Evolutionary conservation across 345 rosid species (phyloP), one percentile per base, ranked within the genome.

Genomic region (Corchorus capsularis): DNA sequence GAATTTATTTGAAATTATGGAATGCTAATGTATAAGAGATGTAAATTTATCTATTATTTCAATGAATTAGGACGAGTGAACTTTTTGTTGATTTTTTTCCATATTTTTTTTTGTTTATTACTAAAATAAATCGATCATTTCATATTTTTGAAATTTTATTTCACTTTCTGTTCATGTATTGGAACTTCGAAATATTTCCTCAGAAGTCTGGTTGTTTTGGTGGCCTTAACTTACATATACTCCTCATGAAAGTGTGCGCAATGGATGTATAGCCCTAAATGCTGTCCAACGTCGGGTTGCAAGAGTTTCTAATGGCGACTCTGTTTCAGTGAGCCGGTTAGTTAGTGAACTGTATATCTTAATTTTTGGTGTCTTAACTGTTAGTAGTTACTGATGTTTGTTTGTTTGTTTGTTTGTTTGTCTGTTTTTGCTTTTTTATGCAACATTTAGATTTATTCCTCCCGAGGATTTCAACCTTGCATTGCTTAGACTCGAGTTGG

Each of bases 221-320:
- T 82, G 69, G 54, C 82, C 88, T 96, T 96, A 85, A 94, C 88
- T 80, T 61, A 15, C 70, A 50, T 50, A 83, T 83, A 96, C 97
- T 80, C 87, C 97, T 77, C 99, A 94, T 79, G 89, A 89, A 22
- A 82, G 69, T 67, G 82, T 96, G 71, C 84, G 79, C 62, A 73
- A 81, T 74, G 99, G 92, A 19, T 73, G 84, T 34, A 86, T 96
- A 54, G 98, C 86, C 15, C 72, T 96, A 50, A 96, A 96, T 87
- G 86, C 96, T 39, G 87, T 96, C 81, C 99, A 96, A 78, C 88
- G 99, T 1, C 86, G 98, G 13, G 89, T 85, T 73, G 93, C 93
- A 14, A 91, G 86, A 84, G 98, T 92, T 73, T 96, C 99, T 5
- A 85, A 92, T 60, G 97, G 95, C 34, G 98, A 96, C 50, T 56